A percentile compares a stretch with the other conserved stretches of the same genome.
Conservation (phyloP, 192 early-diverging fungal genomes). For the Jimgerdemannia flammicorona region DNA sequence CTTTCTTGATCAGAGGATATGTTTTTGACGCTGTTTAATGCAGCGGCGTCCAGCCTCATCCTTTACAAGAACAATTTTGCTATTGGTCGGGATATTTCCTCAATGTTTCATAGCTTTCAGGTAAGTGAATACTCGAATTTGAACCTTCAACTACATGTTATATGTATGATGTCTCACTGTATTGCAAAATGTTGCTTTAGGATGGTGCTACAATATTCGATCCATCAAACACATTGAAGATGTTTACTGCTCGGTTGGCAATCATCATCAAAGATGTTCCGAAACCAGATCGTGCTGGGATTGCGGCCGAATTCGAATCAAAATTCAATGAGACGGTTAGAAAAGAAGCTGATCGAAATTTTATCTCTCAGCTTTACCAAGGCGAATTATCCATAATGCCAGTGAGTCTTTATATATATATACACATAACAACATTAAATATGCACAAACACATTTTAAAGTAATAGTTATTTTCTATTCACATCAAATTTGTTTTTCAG, state of each 20-base stretch:
- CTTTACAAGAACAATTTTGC: constrained; percentile 22
- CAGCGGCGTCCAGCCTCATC: constrained; percentile 7
- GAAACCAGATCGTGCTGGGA: constrained; percentile 5
- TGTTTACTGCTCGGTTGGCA: too few species aligned
- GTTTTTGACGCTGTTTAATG: background rate
- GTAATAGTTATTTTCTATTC: too few species aligned
- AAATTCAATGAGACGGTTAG: constrained; percentile 12
- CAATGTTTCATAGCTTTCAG: constrained; percentile 25
- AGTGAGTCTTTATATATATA: too few species aligned
- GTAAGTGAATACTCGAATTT: background rate
- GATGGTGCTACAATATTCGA: too few species aligned
- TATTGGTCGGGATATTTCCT: constrained; percentile 18
- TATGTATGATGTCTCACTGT: too few species aligned
- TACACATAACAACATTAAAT: too few species aligned
- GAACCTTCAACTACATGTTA: too few species aligned
- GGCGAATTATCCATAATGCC: constrained; percentile 14
- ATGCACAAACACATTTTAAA: too few species aligned
- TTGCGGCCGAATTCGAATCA: constrained; percentile 11
- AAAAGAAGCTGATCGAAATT: constrained; percentile 19
- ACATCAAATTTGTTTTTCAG: too few species aligned
- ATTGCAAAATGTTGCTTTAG: too few species aligned
- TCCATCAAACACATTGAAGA: too few species aligned
- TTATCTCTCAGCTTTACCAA: constrained; percentile 15
- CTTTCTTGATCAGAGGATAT: background rate
- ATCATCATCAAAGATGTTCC: constrained; percentile 27